These are phyloP conservation scores for Venturia asperata DNA, from an alignment of 2,329 filamentous ascomycete genomes.

Conservation along the genomic window DNA sequence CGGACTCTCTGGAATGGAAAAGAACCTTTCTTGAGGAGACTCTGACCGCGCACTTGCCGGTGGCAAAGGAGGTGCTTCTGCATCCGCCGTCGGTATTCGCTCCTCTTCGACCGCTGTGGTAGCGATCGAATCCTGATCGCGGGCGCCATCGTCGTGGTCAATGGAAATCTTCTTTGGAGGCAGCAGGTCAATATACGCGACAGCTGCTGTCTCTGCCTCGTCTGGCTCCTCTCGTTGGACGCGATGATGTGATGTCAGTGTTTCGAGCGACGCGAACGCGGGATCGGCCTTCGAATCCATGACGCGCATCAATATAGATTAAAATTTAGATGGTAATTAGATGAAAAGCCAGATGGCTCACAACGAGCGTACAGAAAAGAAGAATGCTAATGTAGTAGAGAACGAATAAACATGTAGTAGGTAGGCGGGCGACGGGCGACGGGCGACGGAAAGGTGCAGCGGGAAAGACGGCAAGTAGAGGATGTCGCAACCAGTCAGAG, in stretches of 20 bases:
- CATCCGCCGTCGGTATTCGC: background rate
- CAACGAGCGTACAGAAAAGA: background rate
- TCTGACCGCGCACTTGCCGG: too few species aligned
- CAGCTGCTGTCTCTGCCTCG: background rate
- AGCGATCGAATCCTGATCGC: background rate
- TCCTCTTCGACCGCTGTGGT: conserved; percentile 7
- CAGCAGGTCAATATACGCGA: too few species aligned
- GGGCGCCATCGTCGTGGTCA: background rate
- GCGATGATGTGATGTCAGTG: background rate
- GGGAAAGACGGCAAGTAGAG: background rate
- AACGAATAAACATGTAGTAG: background rate
- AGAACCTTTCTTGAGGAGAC: too few species aligned
- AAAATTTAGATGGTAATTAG: background rate
- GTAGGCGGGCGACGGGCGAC: background rate
- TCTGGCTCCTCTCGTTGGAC: background rate
- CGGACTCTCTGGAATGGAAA: too few species aligned
- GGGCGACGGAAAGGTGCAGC: background rate
- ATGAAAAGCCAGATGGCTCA: background rate
- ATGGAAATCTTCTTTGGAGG: background rate
- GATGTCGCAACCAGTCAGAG: conserved; percentile 1
- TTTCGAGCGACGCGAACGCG: background rate
- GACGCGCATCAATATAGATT: background rate
- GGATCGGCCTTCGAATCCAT: background rate
- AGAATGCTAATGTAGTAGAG: background rate
- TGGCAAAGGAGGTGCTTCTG: background rate